These are phyloP conservation scores for Boletales sp. DNA, from an alignment of 768 basidiomycete genomes.

Conservation along the genomic window DNA sequence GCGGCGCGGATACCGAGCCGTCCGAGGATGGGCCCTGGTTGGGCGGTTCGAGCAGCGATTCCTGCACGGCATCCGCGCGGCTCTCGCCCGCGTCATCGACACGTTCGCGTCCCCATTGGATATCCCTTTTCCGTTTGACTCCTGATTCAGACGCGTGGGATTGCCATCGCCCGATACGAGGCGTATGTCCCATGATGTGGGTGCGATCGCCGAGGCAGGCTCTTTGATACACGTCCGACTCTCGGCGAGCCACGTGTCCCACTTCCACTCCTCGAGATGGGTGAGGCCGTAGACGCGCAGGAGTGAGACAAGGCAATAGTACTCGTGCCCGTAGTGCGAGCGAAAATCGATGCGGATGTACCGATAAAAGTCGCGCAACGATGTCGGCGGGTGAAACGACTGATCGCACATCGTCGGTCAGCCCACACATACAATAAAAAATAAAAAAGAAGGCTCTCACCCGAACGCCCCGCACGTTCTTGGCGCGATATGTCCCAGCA, in stretches of 20 bases:
- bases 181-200: no score
- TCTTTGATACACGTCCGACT: conserved; percentile 47
- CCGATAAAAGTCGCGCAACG: conserved; percentile 82
- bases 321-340: conserved; percentile 91
- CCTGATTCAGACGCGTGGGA: not conserved
- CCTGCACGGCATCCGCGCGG: not conserved
- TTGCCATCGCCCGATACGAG: not conserved
- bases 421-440: not conserved
- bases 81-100: conserved; percentile 4
- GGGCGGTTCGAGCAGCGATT: not conserved
- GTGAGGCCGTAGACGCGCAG: conserved; percentile 94
- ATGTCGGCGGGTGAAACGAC: conserved; percentile 76
- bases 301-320: conserved; percentile 92
- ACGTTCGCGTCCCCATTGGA: conserved; percentile 4
- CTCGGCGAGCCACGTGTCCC: conserved; percentile 79
- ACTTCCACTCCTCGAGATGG: conserved; percentile 94
- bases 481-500: conserved; percentile 79
- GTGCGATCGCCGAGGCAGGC: conserved; percentile 11
- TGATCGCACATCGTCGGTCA: conserved; percentile 24
- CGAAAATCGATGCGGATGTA: conserved; percentile 93
- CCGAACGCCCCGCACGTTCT: conserved; percentile 90
- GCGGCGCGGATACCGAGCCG: not conserved
- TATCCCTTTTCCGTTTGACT: not conserved
- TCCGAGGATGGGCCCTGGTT: no score
- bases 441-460: conserved; percentile 39